Base-by-base conservation (phyloP, 345 rosid genomes). In the Populus nigra region DNA sequence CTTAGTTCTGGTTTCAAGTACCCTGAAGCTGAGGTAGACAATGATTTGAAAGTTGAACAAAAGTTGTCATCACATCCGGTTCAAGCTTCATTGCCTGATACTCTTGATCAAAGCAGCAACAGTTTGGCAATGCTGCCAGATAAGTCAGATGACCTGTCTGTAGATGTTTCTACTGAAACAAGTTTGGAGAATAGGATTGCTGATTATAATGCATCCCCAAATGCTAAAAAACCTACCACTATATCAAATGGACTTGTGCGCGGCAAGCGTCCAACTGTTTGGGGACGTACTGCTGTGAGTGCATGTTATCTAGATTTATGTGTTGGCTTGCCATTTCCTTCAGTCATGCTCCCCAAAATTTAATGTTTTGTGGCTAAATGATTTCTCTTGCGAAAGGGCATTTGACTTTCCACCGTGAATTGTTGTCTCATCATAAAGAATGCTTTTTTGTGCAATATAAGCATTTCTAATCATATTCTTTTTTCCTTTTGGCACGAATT, bases 201-300 rank as follows among this genome's bases (percentile, higher is more conserved):
- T 16, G 77, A 74, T 71, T 77, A 79, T 59, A 73, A 59, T 79
- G 78, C 81, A 76, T 27, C 71, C 53, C 75, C 85, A 74, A 45
- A 66, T 79, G 76, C 83, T 72, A 69, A 83, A 76, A 90, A 86
- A 78, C 77, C 90, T 59, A 53, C 86, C 1, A 82, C 81, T 72
- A 63, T 83, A 80, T 70, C 88, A 62, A 79, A 75, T 77, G 86
- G 89, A 80, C 83, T 85, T 59, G 85, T 73, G 38, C 82, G 68
- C 65, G 72, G 84, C 29, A 87, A 81, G 80, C 82, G 17, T 41
- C 84, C 85, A 36, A 18, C 73, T 67, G 70, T 68, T 55, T 89
- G 92, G 97, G 91, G 93, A 61, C 91, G 92, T 81, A 80, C 92
- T 53, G 73, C 94, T 79, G 98, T 93, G 88, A 89, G 98, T 91